Percentiles rank a stretch among this genome's conserved stretches.
Evolutionary conservation across 352 stramenopile genomes (phyloP).

Genomic region (Phytopythium delawarense): DNA sequence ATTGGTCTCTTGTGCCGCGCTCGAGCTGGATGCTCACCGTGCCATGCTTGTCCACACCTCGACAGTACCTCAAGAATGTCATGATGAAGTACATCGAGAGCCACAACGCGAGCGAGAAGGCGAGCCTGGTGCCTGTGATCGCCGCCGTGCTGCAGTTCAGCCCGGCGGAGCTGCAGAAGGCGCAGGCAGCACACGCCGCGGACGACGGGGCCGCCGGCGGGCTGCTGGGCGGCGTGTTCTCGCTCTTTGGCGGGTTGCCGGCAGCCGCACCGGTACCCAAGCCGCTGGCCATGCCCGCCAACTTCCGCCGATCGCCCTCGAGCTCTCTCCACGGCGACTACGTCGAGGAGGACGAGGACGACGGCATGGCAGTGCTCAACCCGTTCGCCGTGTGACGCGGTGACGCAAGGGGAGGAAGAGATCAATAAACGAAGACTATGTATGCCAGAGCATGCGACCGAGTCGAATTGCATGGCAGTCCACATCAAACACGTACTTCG

Average conservation of each 20-base stretch:
- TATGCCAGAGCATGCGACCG: too few species aligned
- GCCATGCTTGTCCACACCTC: neutral
- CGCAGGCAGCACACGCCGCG: slow-evolving; percentile 35
- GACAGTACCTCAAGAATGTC: slow-evolving; percentile 84
- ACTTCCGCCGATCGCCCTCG: slow-evolving; percentile 27
- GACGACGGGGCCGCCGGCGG: slow-evolving; percentile 35
- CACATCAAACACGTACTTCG: too few species aligned
- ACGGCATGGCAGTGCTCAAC: slow-evolving; percentile 56
- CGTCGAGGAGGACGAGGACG: slow-evolving; percentile 40
- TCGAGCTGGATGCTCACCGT: neutral
- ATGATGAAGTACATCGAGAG: slow-evolving; percentile 84
- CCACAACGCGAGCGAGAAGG: slow-evolving; percentile 66
- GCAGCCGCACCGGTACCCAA: slow-evolving; percentile 34
- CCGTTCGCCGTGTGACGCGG: slow-evolving; percentile 47
- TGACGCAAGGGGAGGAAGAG: neutral
- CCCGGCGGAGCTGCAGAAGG: slow-evolving; percentile 58
- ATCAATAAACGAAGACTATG: too few species aligned
- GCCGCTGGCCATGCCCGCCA: slow-evolving; percentile 42
- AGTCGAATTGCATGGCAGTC: too few species aligned
- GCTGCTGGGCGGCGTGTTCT: slow-evolving; percentile 69
- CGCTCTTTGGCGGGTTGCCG: slow-evolving; percentile 47
- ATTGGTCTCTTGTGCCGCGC: neutral
- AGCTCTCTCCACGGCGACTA: slow-evolving; percentile 20
- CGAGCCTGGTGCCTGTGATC: slow-evolving; percentile 78
- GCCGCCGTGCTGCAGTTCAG: slow-evolving; percentile 70